A percentile compares a stretch with the other conserved stretches of the same genome.
These are phyloP conservation scores for Colletotrichum abscissum DNA, from an alignment of 2,329 filamentous ascomycete species.

Conservation along the genomic window DNA sequence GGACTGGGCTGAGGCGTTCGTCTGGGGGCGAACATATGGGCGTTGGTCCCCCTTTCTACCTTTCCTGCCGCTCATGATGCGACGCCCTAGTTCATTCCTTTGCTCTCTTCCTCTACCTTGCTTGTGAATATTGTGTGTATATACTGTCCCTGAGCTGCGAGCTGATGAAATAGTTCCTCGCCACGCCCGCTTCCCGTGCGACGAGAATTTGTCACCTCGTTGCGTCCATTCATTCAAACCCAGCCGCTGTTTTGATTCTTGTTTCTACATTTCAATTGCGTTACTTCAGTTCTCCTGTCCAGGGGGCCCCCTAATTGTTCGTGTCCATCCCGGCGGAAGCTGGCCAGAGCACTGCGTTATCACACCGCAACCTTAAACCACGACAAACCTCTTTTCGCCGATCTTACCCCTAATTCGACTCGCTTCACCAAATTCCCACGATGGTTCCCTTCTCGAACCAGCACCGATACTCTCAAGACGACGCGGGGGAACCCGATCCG, in stretches of 20 bases:
- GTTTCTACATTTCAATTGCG: background rate
- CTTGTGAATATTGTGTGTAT: background rate
- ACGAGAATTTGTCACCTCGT: conserved; percentile 7
- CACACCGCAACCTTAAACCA: background rate
- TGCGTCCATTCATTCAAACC: conserved; percentile 15
- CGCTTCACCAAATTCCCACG: background rate
- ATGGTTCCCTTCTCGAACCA: conserved; percentile 20
- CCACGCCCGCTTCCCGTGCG: background rate
- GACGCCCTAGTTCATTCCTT: background rate
- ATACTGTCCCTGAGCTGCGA: background rate
- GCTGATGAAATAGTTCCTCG: background rate
- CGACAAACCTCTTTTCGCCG: background rate
- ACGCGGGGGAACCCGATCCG: conserved; percentile 41
- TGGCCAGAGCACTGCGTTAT: background rate
- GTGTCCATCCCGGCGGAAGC: background rate
- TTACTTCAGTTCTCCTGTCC: background rate
- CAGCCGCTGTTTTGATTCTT: background rate
- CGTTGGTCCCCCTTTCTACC: background rate
- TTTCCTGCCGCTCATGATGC: background rate
- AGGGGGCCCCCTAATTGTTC: background rate
- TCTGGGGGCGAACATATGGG: background rate
- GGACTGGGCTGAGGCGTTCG: background rate
- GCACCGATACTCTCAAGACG: conserved; percentile 28
- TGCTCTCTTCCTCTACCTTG: background rate
- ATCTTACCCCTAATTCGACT: background rate